phyloP scores from a whole-genome alignment of 2,329 filamentous ascomycete genomes.

The Pseudogymnoascus sp. region DNA sequence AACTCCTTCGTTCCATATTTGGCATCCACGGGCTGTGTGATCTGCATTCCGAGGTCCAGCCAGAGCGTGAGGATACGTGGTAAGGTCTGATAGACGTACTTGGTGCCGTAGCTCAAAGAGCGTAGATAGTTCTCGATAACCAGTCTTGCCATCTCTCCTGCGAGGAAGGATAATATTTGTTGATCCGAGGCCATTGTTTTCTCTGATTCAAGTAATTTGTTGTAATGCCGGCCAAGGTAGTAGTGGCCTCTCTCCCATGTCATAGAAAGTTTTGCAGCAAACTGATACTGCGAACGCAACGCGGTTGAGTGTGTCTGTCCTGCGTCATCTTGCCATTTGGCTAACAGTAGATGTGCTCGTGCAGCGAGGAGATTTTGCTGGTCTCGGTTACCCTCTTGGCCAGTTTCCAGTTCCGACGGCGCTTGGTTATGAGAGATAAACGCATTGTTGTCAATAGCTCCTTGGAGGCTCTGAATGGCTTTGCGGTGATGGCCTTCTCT shows the following conservation, averaged over 20 bases:
- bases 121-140: slow-evolving; percentile 91
- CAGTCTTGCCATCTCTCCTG: slow-evolving; percentile 76
- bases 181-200: slow-evolving; percentile 67
- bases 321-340: slow-evolving; percentile 94
- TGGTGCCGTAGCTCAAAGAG: slow-evolving; percentile 79
- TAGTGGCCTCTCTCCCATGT: slow-evolving; percentile 97
- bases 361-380: slow-evolving; percentile 58
- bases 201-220: slow-evolving; percentile 88
- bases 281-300: slow-evolving; percentile 73
- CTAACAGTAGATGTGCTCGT: slow-evolving; percentile 77
- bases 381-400: slow-evolving; percentile 11
- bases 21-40: slow-evolving; percentile 51
- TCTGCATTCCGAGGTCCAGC: slow-evolving; percentile 78
- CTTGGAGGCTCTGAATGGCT: slow-evolving; percentile 83
- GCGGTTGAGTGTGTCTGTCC: slow-evolving; percentile 82
- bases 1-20: slow-evolving; percentile 38
- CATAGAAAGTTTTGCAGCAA: slow-evolving; percentile 60
- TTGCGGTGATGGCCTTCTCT: slow-evolving; percentile 88
- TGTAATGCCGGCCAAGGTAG: slow-evolving; percentile 93
- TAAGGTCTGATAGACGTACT: slow-evolving; percentile 91
- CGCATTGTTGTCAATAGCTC: slow-evolving; percentile 74
- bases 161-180: slow-evolving; percentile 67
- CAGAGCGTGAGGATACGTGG: slow-evolving; percentile 88
- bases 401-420: not conserved
- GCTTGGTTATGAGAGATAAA: slow-evolving; percentile 44